phyloP scores from a whole-genome alignment of 176 grass and related monocot genomes.

The Aegilops bicornis region DNA sequence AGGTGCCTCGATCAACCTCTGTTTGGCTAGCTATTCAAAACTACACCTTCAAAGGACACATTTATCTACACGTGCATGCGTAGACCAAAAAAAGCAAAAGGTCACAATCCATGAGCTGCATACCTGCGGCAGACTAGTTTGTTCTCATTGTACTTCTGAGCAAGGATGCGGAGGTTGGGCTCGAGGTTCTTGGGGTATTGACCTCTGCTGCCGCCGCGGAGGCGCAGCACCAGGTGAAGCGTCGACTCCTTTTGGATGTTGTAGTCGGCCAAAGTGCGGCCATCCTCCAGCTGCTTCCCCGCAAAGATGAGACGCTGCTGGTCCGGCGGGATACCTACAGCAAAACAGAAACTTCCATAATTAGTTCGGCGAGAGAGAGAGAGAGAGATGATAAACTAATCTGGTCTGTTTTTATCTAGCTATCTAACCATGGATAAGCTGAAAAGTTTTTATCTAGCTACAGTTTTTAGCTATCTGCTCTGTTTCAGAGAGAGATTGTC shows the following conservation, averaged over 20 bases:
- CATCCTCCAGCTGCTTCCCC: constrained; percentile 63
- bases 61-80: no score
- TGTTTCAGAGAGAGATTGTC: no score
- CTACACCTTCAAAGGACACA: neutral
- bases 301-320: constrained; percentile 65
- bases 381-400: no score
- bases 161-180: constrained; percentile 21
- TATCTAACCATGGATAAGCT: no score
- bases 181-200: neutral
- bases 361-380: neutral
- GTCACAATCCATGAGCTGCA: neutral
- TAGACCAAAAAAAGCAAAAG: neutral
- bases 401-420: no score
- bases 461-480: no score
- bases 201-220: constrained; percentile 38
- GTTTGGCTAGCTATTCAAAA: neutral
- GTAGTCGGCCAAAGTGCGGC: constrained; percentile 46
- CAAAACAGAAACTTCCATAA: neutral
- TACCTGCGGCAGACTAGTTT: constrained; percentile 40
- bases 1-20: neutral
- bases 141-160: constrained; percentile 39
- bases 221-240: constrained; percentile 48
- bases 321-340: constrained; percentile 42
- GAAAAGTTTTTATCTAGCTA: no score
- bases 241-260: constrained; percentile 64